Evolutionary conservation across 257 asterid species (phyloP).

Genomic region (Eucommia ulmoides): DNA sequence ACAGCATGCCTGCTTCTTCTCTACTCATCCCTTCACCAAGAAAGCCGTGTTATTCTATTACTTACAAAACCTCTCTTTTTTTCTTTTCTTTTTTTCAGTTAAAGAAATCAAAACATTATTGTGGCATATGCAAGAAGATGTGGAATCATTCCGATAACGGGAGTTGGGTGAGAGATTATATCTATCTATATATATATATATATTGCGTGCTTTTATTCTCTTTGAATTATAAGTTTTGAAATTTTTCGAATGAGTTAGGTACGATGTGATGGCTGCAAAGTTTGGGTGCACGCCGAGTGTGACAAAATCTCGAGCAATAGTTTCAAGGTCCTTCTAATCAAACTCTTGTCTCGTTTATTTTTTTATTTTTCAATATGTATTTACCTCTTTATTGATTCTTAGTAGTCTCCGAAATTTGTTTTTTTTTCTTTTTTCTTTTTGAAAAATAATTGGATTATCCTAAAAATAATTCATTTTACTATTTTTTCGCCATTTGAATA

Average conservation of each 20-base stretch:
- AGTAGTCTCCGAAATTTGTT: slow-evolving; percentile 6
- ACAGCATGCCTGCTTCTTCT: too few relatives aligned
- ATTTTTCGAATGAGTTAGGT: slow-evolving; percentile 29
- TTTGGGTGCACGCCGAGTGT: slow-evolving; percentile 94
- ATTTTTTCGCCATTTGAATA: too few relatives aligned
- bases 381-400: slow-evolving; percentile 6
- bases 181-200: not conserved
- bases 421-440: too few relatives aligned
- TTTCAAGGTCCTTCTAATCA: slow-evolving; percentile 39
- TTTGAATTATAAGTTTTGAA: not conserved
- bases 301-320: slow-evolving; percentile 53
- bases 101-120: slow-evolving; percentile 75
- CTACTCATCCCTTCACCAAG: too few relatives aligned
- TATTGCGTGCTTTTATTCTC: slow-evolving; percentile 1
- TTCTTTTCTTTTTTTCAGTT: slow-evolving; percentile 40
- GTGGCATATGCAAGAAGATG: slow-evolving; percentile 94
- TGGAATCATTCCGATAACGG: slow-evolving; percentile 69
- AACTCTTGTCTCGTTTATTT: not conserved
- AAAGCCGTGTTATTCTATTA: too few relatives aligned
- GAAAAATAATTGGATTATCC: too few relatives aligned
- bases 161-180: slow-evolving; percentile 67
- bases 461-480: too few relatives aligned
- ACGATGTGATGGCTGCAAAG: slow-evolving; percentile 94
- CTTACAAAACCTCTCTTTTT: too few relatives aligned
- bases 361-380: slow-evolving; percentile 9